A percentile compares a stretch with the other conserved stretches of the same genome.
Conservation (phyloP, 768 basidiomycete genomes). For the Amanita exitialis region DNA sequence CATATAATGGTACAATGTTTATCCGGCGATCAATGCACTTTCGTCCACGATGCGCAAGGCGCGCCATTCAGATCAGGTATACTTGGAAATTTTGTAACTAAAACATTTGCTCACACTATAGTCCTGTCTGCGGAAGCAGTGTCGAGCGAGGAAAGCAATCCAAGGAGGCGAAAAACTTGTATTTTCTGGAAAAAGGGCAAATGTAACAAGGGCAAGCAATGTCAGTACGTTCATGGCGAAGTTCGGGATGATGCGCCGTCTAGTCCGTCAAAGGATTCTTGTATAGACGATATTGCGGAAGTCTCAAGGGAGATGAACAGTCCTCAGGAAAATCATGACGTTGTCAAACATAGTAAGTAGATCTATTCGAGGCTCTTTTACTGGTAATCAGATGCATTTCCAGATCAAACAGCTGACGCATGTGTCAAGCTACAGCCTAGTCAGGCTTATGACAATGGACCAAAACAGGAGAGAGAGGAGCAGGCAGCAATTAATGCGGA, state of each 20-base stretch:
- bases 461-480: background rate
- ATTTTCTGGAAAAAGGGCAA: background rate
- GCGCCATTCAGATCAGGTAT: background rate
- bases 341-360: too few relatives aligned
- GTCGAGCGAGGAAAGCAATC: background rate
- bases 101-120: background rate
- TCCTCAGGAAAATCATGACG: background rate
- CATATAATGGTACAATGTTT: background rate
- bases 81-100: background rate
- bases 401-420: background rate
- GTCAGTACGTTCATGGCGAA: conserved; percentile 3
- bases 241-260: background rate
- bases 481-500: background rate
- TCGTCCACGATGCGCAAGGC: background rate
- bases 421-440: background rate
- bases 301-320: background rate
- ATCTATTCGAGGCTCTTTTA: background rate
- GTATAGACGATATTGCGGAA: background rate
- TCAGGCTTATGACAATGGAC: background rate
- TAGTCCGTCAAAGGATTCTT: background rate
- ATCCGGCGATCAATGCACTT: conserved; percentile 3
- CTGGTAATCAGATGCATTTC: background rate
- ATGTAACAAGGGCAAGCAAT: conserved; percentile 7
- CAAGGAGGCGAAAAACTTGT: background rate
- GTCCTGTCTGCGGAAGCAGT: too few relatives aligned